Base-by-base conservation (phyloP, 257 asterid species). In the Hygrophila difformis region DNA sequence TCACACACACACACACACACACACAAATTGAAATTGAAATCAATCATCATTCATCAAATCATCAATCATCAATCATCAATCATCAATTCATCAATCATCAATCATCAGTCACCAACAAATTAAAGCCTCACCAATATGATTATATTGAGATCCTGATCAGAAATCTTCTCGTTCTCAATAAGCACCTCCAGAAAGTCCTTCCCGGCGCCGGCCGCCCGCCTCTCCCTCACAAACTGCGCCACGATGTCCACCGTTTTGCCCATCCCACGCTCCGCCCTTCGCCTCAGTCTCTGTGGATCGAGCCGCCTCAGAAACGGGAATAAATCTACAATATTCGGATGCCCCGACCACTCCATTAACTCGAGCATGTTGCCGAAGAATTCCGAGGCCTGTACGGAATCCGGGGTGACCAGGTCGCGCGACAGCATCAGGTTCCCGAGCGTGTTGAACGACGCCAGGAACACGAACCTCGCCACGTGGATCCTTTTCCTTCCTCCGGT, bases 391-490 rank as follows among this genome's bases (percentile, higher is more conserved):
- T 69, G 59, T 5, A 19, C 66, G 0, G 81, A 64, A 0, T 65
- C 56, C 0, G 82, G 73, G 57, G 61, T 61, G 26, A 71, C 71
- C 29, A 79, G 54, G 34, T 79, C 76, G 13, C 64, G 59, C 2
- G 82, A 79, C 22, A 79, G 28, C 77, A 79, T 66, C 2, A 79
- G 24, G 22, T 76, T 76, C 39, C 78, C 91, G 11, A 79, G 18
- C 82, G 65, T 73, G 51, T 79, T 73, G 26, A 76, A 79, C 23
- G 86, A 68, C 0, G 82, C 76, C 1, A 79, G 47, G 18, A 79
- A 79, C 44, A 70, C 79, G 1, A 72, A 79, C 59, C 67, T 66
- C 23, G 79, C 69, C 43, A 81, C 66, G 1, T 78, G 68, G 38
- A 77, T 26, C 34, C 49, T 46, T 31, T 17, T n/a, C 49, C 19